phyloP scores from a whole-genome alignment of 2,329 filamentous ascomycete species.

The Cucurbitaria berberidis region DNA sequence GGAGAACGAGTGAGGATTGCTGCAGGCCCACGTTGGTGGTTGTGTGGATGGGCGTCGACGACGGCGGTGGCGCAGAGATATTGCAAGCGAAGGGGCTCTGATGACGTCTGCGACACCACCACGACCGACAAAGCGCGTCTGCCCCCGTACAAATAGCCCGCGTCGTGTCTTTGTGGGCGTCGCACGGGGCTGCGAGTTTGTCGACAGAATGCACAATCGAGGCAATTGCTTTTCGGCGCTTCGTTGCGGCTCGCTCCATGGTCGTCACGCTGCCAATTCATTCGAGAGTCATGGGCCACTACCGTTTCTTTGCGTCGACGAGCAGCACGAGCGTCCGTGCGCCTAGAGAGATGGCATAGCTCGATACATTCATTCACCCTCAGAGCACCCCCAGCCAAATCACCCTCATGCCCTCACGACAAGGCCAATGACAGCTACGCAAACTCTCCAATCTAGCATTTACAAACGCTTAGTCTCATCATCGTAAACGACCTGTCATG shows the following conservation, averaged over 20 bases:
- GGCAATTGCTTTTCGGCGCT: background rate
- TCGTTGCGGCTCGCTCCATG: background rate
- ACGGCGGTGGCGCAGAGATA: conserved; percentile 29
- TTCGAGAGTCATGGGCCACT: conserved; percentile 4
- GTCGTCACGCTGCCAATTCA: conserved; percentile 4
- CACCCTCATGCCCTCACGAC: conserved; percentile 16
- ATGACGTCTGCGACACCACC: conserved; percentile 31
- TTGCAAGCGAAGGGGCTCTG: conserved; percentile 32
- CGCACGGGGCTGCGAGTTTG: background rate
- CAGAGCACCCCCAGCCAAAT: conserved; percentile 9
- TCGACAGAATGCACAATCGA: background rate
- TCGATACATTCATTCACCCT: background rate
- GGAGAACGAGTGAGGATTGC: conserved; percentile 29
- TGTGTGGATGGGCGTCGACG: conserved; percentile 31
- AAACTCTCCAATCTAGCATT: background rate
- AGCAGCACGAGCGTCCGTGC: conserved; percentile 18
- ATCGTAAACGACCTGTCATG: conserved; percentile 1
- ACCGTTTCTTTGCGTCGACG: conserved; percentile 8
- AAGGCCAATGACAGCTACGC: conserved; percentile 1
- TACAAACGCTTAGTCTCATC: background rate
- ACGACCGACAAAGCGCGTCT: conserved; percentile 8
- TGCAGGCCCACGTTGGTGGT: conserved; percentile 37
- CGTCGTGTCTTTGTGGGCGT: background rate
- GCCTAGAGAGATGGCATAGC: no score
- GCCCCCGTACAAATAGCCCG: background rate